These are phyloP conservation scores for Afroboletus lepidellus DNA, from an alignment of 1,284 basidiomycete genomes.

Conservation along the genomic window DNA sequence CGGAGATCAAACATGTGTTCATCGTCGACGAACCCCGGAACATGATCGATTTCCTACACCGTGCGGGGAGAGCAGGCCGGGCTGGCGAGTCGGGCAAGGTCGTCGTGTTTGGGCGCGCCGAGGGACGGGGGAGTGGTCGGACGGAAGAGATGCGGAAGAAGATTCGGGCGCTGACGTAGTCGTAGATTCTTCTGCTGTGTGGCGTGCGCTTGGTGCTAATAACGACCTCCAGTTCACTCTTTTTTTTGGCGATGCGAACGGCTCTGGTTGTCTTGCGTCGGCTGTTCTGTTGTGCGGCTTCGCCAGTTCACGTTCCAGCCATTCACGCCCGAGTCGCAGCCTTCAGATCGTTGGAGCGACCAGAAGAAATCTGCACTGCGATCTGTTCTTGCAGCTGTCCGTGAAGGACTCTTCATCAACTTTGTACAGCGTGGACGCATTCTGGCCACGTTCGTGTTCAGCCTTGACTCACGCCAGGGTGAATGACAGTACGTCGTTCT, in stretches of 20 bases:
- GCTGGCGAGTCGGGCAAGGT: conserved; percentile 67
- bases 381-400: too few species aligned
- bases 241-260: neutral
- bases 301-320: too few species aligned
- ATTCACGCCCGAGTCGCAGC: too few species aligned
- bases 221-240: neutral
- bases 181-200: neutral
- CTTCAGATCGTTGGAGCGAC: too few species aligned
- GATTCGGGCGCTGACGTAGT: conserved; percentile 41
- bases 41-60: conserved; percentile 87
- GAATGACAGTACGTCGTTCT: too few species aligned
- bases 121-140: conserved; percentile 52
- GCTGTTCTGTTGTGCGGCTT: too few species aligned
- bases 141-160: conserved; percentile 50
- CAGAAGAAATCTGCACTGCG: too few species aligned
- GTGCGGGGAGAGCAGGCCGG: conserved; percentile 79
- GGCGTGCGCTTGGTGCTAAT: neutral
- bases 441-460: too few species aligned
- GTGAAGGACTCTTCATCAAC: too few species aligned
- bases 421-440: too few species aligned
- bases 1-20: conserved; percentile 75
- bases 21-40: conserved; percentile 84
- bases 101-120: conserved; percentile 66
- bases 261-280: neutral
- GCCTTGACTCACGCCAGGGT: too few species aligned